Evolutionary conservation across 2,329 filamentous ascomycete genomes (phyloP), one percentile per base, ranked within the genome.

Genomic region (Monilinia fructigena): DNA sequence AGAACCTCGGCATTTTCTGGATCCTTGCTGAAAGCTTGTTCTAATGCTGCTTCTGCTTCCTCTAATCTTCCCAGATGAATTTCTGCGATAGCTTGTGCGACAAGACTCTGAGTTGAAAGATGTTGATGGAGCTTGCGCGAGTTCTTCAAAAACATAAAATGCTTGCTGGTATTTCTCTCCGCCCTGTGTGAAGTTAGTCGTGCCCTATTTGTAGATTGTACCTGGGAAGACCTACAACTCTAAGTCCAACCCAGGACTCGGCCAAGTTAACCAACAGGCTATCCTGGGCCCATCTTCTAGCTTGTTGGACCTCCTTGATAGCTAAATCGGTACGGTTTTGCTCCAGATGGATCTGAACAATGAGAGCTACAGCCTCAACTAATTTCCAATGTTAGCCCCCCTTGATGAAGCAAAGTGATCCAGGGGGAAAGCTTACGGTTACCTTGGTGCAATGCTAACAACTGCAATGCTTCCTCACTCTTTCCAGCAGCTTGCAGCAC

Each of bases 121-220:
- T 23, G 91, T 93, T 42, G 91, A 88, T 2, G 93, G 89, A 38
- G 91, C 89, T 76, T 96, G 92, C 5, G 95, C 94, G 59, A 98
- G 86, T 79, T 99, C 95, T 79, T 98, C 94, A 75, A 92, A 98
- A 68, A 98, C 94, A 82, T 99, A 98, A 80, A 96, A 98, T 23
- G 94, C 89, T 76, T 95, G 91, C 76, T 98, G 95, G 79, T 98
- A 98, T 78, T 92, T 95, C 73, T 97, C 93, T 72, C 93, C 93
- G 75, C 94, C 94, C 90, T 96, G 68, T 31, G 28, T 47, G 42
- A 50, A 38, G n/a, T 61, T 26, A 61, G 67, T 81, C 70, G 79
- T 75, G 79, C 75, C 68, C 59, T 31, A 47, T 65, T 53, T 31
- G n/a, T 40, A 23, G 26, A 40, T 55, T 54, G 31, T 28, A 55